Evolutionary conservation across 2,329 filamentous ascomycete genomes (phyloP).

Genomic region (Paracorniculantispora psalliotae): DNA sequence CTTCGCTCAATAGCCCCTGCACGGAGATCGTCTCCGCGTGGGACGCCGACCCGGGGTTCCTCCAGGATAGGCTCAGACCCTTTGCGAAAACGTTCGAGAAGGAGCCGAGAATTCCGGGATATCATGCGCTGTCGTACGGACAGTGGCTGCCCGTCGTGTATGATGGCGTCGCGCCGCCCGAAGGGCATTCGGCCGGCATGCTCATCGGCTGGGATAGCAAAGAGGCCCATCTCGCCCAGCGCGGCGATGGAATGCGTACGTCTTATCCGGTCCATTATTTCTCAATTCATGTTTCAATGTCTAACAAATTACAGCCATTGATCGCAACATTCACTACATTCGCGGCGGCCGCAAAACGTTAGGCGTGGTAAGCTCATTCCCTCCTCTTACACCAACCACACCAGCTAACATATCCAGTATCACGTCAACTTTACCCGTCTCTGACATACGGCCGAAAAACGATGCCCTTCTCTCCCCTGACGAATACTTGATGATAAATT

Average conservation of each 20-base stretch:
- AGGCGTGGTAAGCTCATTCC: constrained; percentile 5
- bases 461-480: constrained; percentile 2
- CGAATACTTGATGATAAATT: constrained; percentile 12
- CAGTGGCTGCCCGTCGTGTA: constrained; percentile 28
- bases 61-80: constrained; percentile 25
- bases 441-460: constrained; percentile 12
- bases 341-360: constrained; percentile 13
- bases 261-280: neutral
- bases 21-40: constrained; percentile 35
- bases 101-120: constrained; percentile 24
- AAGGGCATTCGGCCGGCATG: constrained; percentile 27
- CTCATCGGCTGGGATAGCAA: constrained; percentile 37
- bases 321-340: constrained; percentile 14
- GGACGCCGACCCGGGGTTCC: constrained; percentile 28
- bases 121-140: constrained; percentile 28
- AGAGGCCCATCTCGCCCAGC: constrained; percentile 32
- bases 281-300: neutral
- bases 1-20: constrained; percentile 30
- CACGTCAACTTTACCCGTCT: constrained; percentile 15
- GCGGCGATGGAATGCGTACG: constrained; percentile 27
- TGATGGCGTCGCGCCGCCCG: constrained; percentile 23
- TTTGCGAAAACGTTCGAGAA: constrained; percentile 23
- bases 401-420: constrained; percentile 11
- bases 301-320: constrained; percentile 1
- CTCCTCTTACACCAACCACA: neutral